These are phyloP conservation scores for Colletotrichum spinosum DNA, from an alignment of 2,329 filamentous ascomycete species.

Conservation along the genomic window DNA sequence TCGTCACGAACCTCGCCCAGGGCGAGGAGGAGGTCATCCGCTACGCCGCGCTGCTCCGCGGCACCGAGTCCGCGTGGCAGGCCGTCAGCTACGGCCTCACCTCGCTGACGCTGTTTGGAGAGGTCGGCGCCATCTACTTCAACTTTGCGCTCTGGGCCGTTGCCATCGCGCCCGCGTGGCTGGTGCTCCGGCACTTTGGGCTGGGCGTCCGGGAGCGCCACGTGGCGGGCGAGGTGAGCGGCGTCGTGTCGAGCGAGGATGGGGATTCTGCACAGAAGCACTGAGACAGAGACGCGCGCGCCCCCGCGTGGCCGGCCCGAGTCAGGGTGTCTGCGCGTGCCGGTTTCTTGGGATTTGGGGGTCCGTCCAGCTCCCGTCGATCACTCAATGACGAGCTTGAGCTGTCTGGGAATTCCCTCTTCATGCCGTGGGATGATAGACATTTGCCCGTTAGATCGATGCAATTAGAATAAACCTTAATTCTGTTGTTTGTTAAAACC, in stretches of 20 bases:
- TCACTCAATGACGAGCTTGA: not conserved
- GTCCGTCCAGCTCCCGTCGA: not conserved
- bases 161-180: slow-evolving; percentile 73
- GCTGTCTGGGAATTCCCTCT: too few relatives aligned
- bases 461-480: not conserved
- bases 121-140: slow-evolving; percentile 75
- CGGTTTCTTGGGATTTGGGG: not conserved
- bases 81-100: slow-evolving; percentile 78
- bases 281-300: not conserved
- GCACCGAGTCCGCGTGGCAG: slow-evolving; percentile 79
- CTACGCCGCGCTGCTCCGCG: slow-evolving; percentile 74
- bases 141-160: slow-evolving; percentile 78
- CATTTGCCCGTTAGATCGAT: not conserved
- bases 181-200: slow-evolving; percentile 69
- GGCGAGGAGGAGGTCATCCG: slow-evolving; percentile 74
- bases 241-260: slow-evolving; percentile 35
- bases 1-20: slow-evolving; percentile 73
- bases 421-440: not conserved
- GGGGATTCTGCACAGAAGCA: slow-evolving; percentile 34
- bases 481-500: not conserved
- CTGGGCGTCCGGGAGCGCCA: slow-evolving; percentile 40
- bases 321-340: not conserved
- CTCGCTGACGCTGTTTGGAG: slow-evolving; percentile 70
- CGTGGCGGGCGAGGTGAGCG: slow-evolving; percentile 4
- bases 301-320: not conserved